Base-by-base conservation (phyloP, 2,329 filamentous ascomycete species). In the Colletotrichum cereale region DNA sequence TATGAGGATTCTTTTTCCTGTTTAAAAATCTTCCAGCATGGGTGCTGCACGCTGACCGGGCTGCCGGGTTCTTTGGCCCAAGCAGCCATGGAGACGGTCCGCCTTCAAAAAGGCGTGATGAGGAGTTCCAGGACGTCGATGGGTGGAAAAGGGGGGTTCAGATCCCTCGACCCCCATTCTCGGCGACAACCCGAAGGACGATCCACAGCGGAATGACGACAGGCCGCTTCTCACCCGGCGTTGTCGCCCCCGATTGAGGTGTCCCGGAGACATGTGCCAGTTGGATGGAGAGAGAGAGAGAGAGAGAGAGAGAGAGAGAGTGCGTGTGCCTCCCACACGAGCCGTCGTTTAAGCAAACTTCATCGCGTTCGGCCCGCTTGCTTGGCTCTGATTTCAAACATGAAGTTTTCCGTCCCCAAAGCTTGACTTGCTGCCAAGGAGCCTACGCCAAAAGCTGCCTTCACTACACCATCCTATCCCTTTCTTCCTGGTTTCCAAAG, bases 101-200 rank as follows among this genome's bases (percentile, higher is more conserved):
- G 40, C 36, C 26, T 8, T 11, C n/a, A 21, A 29, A 57, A 56
- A 57, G 50, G 29, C 50, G 57, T 62, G 48, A 62, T 42, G 42
- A 62, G 38, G 8, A 67, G 57, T n/a, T 3, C 0, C 0, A 12
- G 26, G 8, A 11, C 29, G 18, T 50, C 21, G 16, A 62, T 57
- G 31, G 64, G 52, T 24, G 58, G 64, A 24, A 50, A 26, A 66
- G 31, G n/a, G 56, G 50, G 24, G 34, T 16, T 47, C 24, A 5
- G 6, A 29, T 52, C 64, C 42, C 21, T 42, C 40, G 7, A 2
- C 18, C 38, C 64, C 68, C 55, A 31, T 53, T 62, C 66, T 67
- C 56, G 38, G 64, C 42, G 50, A 63, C 42, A 53, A 29, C 14
- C 48, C 48, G 34, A 63, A 42, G n/a, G 36, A 40, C 14, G 61